These are phyloP conservation scores for Xylaria sp. DNA, from an alignment of 2,329 filamentous ascomycete genomes.

Conservation along the genomic window DNA sequence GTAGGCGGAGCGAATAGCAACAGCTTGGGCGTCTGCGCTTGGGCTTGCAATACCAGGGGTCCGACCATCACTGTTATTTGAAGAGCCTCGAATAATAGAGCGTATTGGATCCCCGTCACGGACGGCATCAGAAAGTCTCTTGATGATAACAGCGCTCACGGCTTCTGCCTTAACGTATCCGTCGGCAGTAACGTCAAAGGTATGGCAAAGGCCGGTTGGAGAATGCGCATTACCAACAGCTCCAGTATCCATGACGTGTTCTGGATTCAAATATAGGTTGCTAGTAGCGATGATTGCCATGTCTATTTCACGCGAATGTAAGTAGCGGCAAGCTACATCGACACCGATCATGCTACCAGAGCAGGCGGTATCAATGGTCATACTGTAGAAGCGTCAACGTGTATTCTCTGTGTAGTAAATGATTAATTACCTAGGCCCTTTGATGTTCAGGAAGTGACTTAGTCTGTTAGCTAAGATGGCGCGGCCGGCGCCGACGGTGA, in stretches of 20 bases:
- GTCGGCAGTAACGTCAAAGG: not conserved
- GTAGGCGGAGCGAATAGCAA: not conserved
- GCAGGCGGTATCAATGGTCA: not conserved
- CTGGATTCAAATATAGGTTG: not conserved
- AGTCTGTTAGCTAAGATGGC: not conserved
- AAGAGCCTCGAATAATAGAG: not conserved
- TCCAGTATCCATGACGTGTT: not conserved
- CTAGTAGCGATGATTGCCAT: not conserved
- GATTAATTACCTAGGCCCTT: not conserved
- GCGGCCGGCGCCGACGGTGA: not conserved
- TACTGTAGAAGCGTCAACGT: too few species aligned
- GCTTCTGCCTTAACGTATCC: not conserved
- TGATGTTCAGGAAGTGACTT: not conserved
- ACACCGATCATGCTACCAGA: not conserved
- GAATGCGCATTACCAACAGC: not conserved
- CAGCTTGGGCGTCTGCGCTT: not conserved
- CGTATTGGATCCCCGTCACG: not conserved
- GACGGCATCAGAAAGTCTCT: not conserved
- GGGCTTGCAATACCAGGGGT: not conserved
- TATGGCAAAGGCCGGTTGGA: not conserved
- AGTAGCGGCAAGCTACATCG: not conserved
- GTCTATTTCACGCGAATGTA: not conserved
- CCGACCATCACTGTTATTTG: not conserved
- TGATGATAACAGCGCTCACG: not conserved
- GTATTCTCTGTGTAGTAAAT: too few species aligned